A percentile compares a stretch with the other conserved stretches of the same genome.
phyloP scores from a whole-genome alignment of 805 yeast genomes.

The Kazachstania martiniae region DNA sequence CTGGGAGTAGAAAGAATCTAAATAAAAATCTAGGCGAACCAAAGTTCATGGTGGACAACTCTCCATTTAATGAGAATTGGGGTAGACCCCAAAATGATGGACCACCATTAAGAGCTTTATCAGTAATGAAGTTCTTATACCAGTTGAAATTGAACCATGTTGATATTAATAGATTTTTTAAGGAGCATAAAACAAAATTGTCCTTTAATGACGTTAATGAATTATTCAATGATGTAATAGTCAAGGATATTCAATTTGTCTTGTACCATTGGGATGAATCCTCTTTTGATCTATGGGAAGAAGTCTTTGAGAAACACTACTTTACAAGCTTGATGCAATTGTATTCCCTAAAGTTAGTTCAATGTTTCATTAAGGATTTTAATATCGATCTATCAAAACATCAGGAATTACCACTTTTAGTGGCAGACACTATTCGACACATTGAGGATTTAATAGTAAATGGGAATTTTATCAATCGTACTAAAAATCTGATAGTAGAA shows the following conservation, averaged over 20 bases:
- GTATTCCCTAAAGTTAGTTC: constrained; percentile 32
- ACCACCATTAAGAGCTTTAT: constrained; percentile 69
- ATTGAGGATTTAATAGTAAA: constrained; percentile 14
- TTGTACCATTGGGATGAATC: constrained; percentile 46
- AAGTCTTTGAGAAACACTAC: constrained; percentile 60
- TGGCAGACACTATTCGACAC: too few relatives aligned
- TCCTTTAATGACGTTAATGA: constrained; percentile 21
- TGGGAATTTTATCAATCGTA: constrained; percentile 24
- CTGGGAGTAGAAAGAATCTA: constrained; percentile 41
- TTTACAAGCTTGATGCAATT: constrained; percentile 71
- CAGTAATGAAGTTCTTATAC: constrained; percentile 47
- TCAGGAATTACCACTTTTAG: too few relatives aligned
- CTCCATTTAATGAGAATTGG: constrained; percentile 60
- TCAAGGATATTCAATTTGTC: constrained; percentile 62
- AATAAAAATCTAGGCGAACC: constrained; percentile 77
- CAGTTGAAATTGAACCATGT: constrained; percentile 29
- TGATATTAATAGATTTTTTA: too few relatives aligned
- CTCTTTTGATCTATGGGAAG: constrained; percentile 95
- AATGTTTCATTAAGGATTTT: neutral
- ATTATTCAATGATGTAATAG: constrained; percentile 43
- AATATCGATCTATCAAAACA: neutral
- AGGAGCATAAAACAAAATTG: too few relatives aligned
- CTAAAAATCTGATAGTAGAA: constrained; percentile 53
- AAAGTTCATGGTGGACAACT: constrained; percentile 59
- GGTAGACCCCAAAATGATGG: constrained; percentile 97